Evolutionary conservation across 1,284 basidiomycete species (phyloP), one percentile per base, ranked within the genome.

Genomic region (Sporisorium exsertum): DNA sequence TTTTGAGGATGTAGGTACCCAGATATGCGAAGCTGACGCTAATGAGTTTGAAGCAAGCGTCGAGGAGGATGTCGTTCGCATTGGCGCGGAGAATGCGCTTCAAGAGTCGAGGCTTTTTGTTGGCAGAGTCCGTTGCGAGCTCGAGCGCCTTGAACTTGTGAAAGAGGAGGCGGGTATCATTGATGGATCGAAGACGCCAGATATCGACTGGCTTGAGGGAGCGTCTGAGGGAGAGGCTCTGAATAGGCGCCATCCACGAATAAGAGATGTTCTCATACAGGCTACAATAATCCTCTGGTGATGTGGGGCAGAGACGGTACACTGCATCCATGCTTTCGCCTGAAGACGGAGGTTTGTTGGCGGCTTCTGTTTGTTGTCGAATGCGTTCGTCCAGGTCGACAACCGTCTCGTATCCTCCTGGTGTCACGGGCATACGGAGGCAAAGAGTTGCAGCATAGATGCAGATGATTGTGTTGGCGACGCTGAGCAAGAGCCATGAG

Each of bases 161-260:
- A 16, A 55, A 78, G 16, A 81, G 72, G 9, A 79, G 58, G 4
- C 71, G 59, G 29, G 73, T 77, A 52, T 80, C 71, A 33, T 81
- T 81, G 67, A 81, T 73, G 27, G 63, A 58, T 9, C 79, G 53
- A 7, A 81, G 64, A 13, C 74, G 60, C 80, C 80, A 81, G 1
- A 81, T 64, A 35, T 81, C 80, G 35, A 77, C 72, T 0, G 80
- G 76, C 2, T 63, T 54, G 32, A 81, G 68, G 0, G 80, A 62
- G 1, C 80, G 65, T 7, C 51, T 40, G 5, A 79, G 63, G 2
- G 80, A 58, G 9, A 81, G 73, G 9, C 37, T 56, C 40, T 80
- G 78, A 20, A 81, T 78, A 9, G 64, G 65, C 10, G 68, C 67
- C 80, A 81, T 81, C 80, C 80, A 81, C 10, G 70, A 60, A 51